phyloP scores from a whole-genome alignment of 306 rosid genomes.

The Vigna nakashimae region DNA sequence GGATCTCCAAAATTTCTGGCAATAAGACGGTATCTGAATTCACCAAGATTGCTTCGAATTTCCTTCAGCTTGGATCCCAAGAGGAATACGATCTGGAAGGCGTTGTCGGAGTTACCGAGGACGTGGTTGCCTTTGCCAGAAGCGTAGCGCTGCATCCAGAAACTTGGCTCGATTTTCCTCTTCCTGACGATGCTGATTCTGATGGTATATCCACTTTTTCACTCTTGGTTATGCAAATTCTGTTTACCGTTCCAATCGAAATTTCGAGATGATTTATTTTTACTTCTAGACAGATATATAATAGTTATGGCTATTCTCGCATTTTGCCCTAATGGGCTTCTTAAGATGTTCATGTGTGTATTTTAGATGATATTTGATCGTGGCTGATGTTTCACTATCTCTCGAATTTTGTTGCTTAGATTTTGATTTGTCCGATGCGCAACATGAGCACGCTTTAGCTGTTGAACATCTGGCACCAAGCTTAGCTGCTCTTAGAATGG shows the following conservation, averaged over 20 bases:
- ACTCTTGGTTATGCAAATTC: not conserved
- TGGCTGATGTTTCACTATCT: conserved; percentile 6
- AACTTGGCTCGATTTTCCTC: conserved; percentile 89
- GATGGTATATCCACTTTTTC: conserved; percentile 57
- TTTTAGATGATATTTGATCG: not conserved
- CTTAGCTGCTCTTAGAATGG: conserved; percentile 83
- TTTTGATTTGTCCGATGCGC: conserved; percentile 82
- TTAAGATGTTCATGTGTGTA: conserved; percentile 8
- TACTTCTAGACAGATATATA: not conserved
- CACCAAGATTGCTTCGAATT: conserved; percentile 91
- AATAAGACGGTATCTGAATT: conserved; percentile 73
- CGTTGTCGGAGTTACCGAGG: conserved; percentile 71
- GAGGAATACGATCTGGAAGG: conserved; percentile 61
- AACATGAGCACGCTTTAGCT: conserved; percentile 90
- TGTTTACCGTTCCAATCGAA: not conserved
- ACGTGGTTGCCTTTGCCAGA: conserved; percentile 74
- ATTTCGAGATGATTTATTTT: not conserved
- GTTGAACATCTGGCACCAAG: conserved; percentile 78
- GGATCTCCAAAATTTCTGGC: conserved; percentile 79
- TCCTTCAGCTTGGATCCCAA: conserved; percentile 78
- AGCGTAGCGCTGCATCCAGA: conserved; percentile 81
- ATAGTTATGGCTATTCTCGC: not conserved
- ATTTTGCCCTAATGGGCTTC: not conserved
- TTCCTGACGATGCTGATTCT: conserved; percentile 64
- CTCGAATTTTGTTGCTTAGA: conserved; percentile 44